Base-by-base conservation (phyloP, 306 rosid genomes). In the Oxytropis ochrocephala region DNA sequence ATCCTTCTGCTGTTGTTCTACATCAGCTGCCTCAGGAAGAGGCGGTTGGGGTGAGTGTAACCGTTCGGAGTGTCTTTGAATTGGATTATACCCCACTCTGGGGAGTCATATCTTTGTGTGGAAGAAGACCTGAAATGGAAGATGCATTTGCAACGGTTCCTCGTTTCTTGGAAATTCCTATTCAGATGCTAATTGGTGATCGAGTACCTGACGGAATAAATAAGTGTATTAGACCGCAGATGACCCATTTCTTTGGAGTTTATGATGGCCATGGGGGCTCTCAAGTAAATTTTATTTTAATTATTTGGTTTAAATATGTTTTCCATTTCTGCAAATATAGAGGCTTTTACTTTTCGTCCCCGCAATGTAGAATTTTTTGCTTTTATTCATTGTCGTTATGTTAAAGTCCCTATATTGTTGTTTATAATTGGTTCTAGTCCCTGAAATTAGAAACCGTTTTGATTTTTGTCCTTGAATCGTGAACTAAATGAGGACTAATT, bases 101-200 rank as follows among this genome's bases (percentile, higher is more conserved):
- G 94, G 97, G 97, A 76, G 79, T 69, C 74, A 82, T 78, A 7
- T 89, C 97, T 5, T 3, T 84, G 18, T 85, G 94, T 69, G 97
- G 97, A 69, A 85, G 91, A 84, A 89, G 97, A 70, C 96, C 96
- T 6, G 97, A 92, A 77, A 92, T 92, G 97, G 97, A 92, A 87
- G 97, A 92, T 77, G 92, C 96, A 49, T 38, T 84, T 49, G 89
- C 95, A 11, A 65, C 84, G 32, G 82, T 82, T 10, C 96, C 97
- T 48, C 85, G 69, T 8, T 72, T 89, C 53, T 41, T 80, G 33
- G 81, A 85, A 61, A 83, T 92, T 83, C 97, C 97, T 14, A 78
- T 92, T 67, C 85, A 89, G 64, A 84, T 89, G 97, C 78, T 92
- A 50, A 70, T 87, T 3, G 90, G 90, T 11, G 86, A 89, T 41